phyloP scores from a whole-genome alignment of 2,329 filamentous ascomycete genomes.

The Elsinoe ampelina region DNA sequence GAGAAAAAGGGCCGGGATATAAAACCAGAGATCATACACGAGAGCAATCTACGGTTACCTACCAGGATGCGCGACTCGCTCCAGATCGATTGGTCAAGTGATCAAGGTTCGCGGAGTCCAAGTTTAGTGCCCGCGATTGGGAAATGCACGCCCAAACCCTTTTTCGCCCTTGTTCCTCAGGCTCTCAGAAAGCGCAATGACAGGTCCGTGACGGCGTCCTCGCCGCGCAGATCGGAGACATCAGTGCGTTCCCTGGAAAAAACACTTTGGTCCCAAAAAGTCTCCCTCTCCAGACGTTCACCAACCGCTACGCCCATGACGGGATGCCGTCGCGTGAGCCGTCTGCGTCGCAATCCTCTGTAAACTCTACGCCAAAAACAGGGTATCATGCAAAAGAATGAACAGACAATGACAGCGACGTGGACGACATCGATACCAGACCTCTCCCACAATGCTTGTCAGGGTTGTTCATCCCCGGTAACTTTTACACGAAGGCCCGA shows the following conservation, averaged over 20 bases:
- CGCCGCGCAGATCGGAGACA: not conserved
- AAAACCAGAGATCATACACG: slow-evolving; percentile 6
- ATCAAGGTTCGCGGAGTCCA: not conserved
- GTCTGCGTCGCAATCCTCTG: not conserved
- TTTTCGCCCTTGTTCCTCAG: not conserved
- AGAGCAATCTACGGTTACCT: slow-evolving; percentile 8
- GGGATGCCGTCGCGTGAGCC: not conserved
- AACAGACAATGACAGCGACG: not conserved
- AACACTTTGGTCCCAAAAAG: not conserved
- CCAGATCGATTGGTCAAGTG: not conserved
- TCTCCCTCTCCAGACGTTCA: slow-evolving; percentile 2
- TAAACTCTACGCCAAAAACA: not conserved
- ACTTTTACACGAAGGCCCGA: not conserved
- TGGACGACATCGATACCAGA: not conserved
- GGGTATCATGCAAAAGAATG: not conserved
- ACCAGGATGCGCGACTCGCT: not conserved
- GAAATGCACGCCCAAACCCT: not conserved
- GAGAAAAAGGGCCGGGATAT: slow-evolving; percentile 2
- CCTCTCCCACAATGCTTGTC: not conserved
- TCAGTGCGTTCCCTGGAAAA: not conserved
- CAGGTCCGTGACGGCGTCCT: not conserved
- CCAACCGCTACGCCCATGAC: not conserved
- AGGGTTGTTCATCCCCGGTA: not conserved
- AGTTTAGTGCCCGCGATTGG: not conserved
- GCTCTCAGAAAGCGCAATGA: not conserved